These are phyloP conservation scores for Populus simonii DNA, from an alignment of 345 rosid species.

Conservation along the genomic window DNA sequence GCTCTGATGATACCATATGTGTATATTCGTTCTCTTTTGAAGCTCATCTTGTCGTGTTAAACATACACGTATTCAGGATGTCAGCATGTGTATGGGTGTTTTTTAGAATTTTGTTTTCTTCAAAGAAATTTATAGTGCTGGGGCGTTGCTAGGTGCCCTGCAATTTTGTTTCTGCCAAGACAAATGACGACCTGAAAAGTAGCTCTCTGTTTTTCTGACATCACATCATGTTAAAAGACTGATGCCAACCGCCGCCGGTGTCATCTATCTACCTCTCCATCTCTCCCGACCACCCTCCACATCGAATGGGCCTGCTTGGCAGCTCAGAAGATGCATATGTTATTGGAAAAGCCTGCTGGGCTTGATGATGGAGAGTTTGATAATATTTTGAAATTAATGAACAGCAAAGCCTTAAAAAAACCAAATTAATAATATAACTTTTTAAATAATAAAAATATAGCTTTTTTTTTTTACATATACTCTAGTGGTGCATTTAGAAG, in stretches of 20 bases:
- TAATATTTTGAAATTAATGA: background rate
- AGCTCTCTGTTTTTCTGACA: too few species aligned
- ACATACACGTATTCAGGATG: background rate
- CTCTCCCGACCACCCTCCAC: background rate
- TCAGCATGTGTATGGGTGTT: background rate
- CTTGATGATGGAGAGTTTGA: background rate
- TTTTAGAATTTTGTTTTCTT: background rate
- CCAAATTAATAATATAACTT: fast-evolving
- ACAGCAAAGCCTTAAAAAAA: background rate
- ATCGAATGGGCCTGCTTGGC: background rate
- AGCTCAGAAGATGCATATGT: background rate
- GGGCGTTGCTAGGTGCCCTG: background rate
- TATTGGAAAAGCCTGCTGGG: background rate
- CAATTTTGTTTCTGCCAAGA: background rate
- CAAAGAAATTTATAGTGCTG: background rate
- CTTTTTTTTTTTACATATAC: too few species aligned
- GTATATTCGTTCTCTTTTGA: background rate
- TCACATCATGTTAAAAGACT: background rate
- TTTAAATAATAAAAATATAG: too few species aligned
- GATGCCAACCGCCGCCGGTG: background rate
- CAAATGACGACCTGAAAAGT: background rate
- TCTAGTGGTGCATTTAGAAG: too few species aligned
- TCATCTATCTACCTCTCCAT: background rate
- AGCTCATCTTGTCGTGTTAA: background rate
- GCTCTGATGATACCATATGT: too few species aligned